phyloP scores from a whole-genome alignment of 495 filamentous ascomycete species.

The Bryoglossum gracile region DNA sequence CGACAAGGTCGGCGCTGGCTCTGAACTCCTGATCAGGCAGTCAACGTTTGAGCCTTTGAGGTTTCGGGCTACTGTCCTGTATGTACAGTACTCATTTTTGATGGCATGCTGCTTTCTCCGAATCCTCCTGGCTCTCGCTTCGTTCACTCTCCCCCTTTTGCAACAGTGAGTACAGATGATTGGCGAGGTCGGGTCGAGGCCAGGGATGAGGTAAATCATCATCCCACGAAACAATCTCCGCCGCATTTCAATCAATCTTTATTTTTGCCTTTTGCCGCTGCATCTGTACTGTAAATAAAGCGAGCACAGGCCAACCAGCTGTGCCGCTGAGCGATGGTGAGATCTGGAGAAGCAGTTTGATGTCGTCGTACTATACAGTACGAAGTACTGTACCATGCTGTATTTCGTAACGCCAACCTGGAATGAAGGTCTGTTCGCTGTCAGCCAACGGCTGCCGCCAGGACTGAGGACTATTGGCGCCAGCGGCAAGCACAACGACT shows the following conservation, averaged over 20 bases:
- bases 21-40: background rate
- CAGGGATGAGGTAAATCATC: slow-evolving; percentile 9
- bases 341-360: background rate
- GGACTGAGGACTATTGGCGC: background rate
- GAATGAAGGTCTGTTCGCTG: slow-evolving; percentile 1
- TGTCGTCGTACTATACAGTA: background rate
- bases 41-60: background rate
- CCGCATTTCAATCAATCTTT: background rate
- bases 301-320: background rate
- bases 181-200: background rate
- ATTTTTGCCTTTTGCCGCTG: slow-evolving; percentile 1
- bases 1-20: background rate
- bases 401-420: background rate
- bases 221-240: slow-evolving; percentile 12
- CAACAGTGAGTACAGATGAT: background rate
- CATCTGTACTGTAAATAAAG: slow-evolving; percentile 2
- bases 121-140: no score
- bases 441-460: background rate
- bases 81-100: background rate
- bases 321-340: background rate
- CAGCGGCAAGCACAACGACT: slow-evolving; percentile 1
- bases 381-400: no score
- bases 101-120: slow-evolving; percentile 4
- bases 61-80: no score
- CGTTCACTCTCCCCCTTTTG: background rate